phyloP scores from a whole-genome alignment of 1,284 basidiomycete species.

The Microbotryum lychnidis-dioicae region DNA sequence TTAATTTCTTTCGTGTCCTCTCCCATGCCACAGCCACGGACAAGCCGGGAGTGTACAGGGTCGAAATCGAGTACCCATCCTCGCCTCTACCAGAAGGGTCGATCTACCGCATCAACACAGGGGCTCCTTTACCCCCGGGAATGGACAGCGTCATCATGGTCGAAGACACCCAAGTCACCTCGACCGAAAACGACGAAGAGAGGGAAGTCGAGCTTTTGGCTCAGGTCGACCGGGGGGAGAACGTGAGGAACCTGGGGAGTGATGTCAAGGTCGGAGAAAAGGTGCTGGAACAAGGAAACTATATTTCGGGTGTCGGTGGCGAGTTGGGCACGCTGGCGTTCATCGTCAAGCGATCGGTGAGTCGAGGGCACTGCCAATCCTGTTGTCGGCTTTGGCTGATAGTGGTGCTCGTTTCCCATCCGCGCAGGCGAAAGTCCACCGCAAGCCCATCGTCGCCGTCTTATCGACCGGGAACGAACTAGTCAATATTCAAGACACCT shows the following conservation, averaged over 20 bases:
- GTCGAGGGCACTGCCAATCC: slow-evolving; percentile 13
- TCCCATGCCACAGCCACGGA: slow-evolving; percentile 15
- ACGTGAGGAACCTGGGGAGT: slow-evolving; percentile 62
- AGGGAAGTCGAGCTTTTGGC: slow-evolving; percentile 57
- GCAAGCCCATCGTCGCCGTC: slow-evolving; percentile 65
- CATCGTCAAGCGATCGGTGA: slow-evolving; percentile 61
- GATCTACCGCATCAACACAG: slow-evolving; percentile 70
- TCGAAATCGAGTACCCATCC: slow-evolving; percentile 49
- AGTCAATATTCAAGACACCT: slow-evolving; percentile 51
- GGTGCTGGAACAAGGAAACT: slow-evolving; percentile 56
- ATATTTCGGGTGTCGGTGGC: slow-evolving; percentile 60
- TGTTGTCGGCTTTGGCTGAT: background rate
- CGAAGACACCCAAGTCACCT: slow-evolving; percentile 68
- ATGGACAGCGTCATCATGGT: slow-evolving; percentile 81
- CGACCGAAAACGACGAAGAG: slow-evolving; percentile 46
- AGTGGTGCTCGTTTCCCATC: background rate
- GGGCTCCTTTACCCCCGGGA: slow-evolving; percentile 63
- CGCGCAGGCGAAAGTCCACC: slow-evolving; percentile 54
- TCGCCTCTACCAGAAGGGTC: slow-evolving; percentile 47
- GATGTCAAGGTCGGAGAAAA: slow-evolving; percentile 62
- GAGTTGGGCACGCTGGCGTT: slow-evolving; percentile 79
- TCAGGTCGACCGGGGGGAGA: slow-evolving; percentile 58
- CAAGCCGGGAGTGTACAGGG: slow-evolving; percentile 54
- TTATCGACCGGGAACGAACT: slow-evolving; percentile 81
- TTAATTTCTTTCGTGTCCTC: background rate